Conservation (phyloP, 371 early-diverging fungal genomes). For the Circinella umbellata region DNA sequence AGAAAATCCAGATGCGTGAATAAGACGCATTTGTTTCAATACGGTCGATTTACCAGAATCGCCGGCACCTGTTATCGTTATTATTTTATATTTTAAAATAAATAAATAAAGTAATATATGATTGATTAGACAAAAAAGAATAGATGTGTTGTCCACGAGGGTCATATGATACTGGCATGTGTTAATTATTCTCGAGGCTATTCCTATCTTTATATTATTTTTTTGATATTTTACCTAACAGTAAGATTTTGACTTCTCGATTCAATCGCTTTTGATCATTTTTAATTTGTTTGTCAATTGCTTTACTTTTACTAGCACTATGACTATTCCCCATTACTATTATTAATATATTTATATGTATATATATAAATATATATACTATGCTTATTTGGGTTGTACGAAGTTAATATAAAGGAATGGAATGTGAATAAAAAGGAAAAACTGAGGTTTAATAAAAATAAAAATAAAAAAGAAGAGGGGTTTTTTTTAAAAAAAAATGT, state of each 20-base stretch:
- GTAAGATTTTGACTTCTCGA: constrained; percentile 88
- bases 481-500: neutral
- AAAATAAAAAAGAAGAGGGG: constrained; percentile 8
- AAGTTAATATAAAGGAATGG: neutral
- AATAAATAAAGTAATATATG: too few relatives aligned
- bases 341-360: too few relatives aligned
- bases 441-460: neutral
- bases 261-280: constrained; percentile 71
- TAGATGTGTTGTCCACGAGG: constrained; percentile 5
- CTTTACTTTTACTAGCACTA: constrained; percentile 57
- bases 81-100: too few relatives aligned
- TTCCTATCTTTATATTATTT: too few relatives aligned
- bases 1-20: constrained; percentile 91
- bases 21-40: constrained; percentile 95
- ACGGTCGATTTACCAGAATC: constrained; percentile 98
- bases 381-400: too few relatives aligned
- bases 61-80: constrained; percentile 78
- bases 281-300: constrained; percentile 82
- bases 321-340: constrained; percentile 29
- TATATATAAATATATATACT: too few relatives aligned
- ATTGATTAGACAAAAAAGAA: neutral
- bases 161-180: constrained; percentile 6
- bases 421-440: neutral
- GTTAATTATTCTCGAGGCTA: too few relatives aligned
- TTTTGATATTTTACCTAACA: constrained; percentile 67